Evolutionary conservation across 345 rosid genomes (phyloP), one percentile per base, ranked within the genome.

Genomic region (Populus euphratica): DNA sequence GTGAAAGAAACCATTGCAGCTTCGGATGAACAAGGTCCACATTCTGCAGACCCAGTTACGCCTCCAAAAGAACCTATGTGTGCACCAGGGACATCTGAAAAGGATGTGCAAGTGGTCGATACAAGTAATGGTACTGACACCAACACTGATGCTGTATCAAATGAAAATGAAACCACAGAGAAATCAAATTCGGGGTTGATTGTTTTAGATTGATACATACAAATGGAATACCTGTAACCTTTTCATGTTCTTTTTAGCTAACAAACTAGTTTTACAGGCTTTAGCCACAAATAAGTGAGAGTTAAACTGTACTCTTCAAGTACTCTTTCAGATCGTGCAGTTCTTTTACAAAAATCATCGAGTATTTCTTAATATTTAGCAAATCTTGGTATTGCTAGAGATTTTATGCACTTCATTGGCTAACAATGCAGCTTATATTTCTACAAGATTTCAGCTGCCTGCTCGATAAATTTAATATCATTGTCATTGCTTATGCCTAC

Each of bases 181-280:
- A 81, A 72, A 72, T 44, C 36, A 13, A 72, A 69, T 17, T 39
- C 81, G 0, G 79, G 83, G 6, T 20, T 89, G 64, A 77, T 86
- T 41, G 67, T 85, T 29, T 72, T 86, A 59, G 92, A 87, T 38
- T 87, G 77, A 80, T 36, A 11, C 16, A 62, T 61, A 14, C 31
- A 65, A 36, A 52, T 23, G 25, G 73, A n/a, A 76, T 68, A 13
- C 50, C 49, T 33, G 18, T 54, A 52, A 36, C 5, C 47, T 66
- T 65, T 52, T 29, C 44, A 68, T 31, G 3, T 23, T 77, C 52
- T 11, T 6, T 29, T 33, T 25, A 10, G 25, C 18, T 69, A 69
- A 13, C 50, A 25, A 78, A 39, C 66, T 18, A 78, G 66, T 39
- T 68, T 64, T 67, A 31, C 73, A 43, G 33, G n/a, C 61, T 56